These are phyloP conservation scores for Handroanthus guayacan DNA, from an alignment of 257 asterid genomes.

Conservation along the genomic window DNA sequence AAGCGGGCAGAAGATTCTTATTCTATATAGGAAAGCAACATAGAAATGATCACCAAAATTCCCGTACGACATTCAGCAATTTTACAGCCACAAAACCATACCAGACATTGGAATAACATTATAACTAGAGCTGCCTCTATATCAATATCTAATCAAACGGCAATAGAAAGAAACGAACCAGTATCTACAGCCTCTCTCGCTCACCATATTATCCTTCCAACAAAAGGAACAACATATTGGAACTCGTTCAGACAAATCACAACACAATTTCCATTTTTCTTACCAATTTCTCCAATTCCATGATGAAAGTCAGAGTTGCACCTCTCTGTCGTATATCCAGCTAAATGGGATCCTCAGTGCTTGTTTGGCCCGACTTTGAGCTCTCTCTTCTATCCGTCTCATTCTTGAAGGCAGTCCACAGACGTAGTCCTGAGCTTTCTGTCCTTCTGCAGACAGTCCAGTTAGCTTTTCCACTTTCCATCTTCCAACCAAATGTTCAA, in stretches of 20 bases:
- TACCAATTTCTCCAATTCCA: slow-evolving; percentile 5
- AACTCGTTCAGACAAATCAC: slow-evolving; percentile 1
- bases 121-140: slow-evolving; percentile 37
- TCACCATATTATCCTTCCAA: slow-evolving; percentile 29
- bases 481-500: slow-evolving; percentile 42
- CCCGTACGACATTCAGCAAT: background rate
- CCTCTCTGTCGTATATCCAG: slow-evolving; percentile 61
- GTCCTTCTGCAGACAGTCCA: slow-evolving; percentile 59
- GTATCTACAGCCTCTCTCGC: slow-evolving; percentile 53
- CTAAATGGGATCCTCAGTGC: slow-evolving; percentile 56
- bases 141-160: slow-evolving; percentile 36
- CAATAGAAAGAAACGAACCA: slow-evolving; percentile 26
- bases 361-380: slow-evolving; percentile 56
- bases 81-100: background rate
- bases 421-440: slow-evolving; percentile 64
- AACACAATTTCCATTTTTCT: slow-evolving; percentile 14
- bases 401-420: slow-evolving; percentile 62
- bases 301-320: slow-evolving; percentile 48
- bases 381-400: slow-evolving; percentile 60
- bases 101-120: background rate
- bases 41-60: slow-evolving; percentile 17
- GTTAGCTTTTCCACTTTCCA: slow-evolving; percentile 59
- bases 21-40: background rate
- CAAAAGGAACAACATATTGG: slow-evolving; percentile 21
- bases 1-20: background rate